Conservation (phyloP, 768 basidiomycete species). For the Suillus bovinus region DNA sequence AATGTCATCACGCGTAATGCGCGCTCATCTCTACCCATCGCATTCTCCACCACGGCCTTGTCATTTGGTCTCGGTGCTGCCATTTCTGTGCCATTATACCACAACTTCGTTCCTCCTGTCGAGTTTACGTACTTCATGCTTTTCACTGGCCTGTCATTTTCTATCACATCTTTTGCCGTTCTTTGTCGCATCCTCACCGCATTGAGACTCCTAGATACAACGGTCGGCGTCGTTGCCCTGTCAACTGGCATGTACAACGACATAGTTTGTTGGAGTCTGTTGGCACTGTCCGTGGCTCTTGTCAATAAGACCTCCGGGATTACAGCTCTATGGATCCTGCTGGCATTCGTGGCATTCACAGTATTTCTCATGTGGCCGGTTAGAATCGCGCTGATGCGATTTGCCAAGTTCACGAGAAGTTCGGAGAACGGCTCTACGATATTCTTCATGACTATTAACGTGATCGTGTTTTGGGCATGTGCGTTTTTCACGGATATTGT, state of each 20-base stretch:
- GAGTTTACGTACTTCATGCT: conserved; percentile 90
- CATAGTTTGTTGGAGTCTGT: conserved; percentile 84
- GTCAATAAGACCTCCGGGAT: conserved; percentile 85
- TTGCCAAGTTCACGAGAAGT: conserved; percentile 78
- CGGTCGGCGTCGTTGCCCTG: conserved; percentile 89
- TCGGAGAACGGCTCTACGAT: conserved; percentile 81
- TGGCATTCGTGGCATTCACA: conserved; percentile 79
- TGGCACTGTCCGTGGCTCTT: conserved; percentile 88
- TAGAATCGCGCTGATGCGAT: conserved; percentile 60
- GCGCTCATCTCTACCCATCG: conserved; percentile 63
- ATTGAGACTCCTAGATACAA: conserved; percentile 87
- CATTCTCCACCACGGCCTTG: conserved; percentile 77
- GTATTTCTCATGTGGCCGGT: conserved; percentile 73
- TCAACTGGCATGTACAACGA: conserved; percentile 91
- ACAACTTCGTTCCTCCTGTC: conserved; percentile 60
- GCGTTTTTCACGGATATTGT: conserved; percentile 94
- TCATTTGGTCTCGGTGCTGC: conserved; percentile 90
- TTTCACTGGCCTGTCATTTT: conserved; percentile 89
- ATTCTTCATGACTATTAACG: conserved; percentile 83
- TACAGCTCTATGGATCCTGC: conserved; percentile 82
- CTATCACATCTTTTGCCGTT: conserved; percentile 87
- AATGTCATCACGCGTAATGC: conserved; percentile 77
- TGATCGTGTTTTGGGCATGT: conserved; percentile 81
- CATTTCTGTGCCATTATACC: conserved; percentile 71
- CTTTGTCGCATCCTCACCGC: conserved; percentile 89